Percentiles rank a stretch among this genome's conserved stretches.
Conservation (phyloP, 805 yeast genomes). For the Candida corydali region DNA sequence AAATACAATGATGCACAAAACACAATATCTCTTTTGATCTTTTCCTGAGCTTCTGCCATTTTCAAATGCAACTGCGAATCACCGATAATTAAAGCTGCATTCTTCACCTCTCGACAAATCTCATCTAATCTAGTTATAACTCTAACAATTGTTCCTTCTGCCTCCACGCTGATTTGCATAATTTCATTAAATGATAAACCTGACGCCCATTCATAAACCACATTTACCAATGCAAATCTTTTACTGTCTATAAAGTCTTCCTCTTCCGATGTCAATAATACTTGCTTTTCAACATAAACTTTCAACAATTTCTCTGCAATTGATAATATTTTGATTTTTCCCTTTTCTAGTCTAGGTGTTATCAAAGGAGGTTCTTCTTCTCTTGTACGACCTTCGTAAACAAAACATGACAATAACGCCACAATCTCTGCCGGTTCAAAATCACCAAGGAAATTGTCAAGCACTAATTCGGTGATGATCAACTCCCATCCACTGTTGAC, state of each 20-base stretch:
- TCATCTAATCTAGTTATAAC: conserved; percentile 94
- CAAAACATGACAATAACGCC: conserved; percentile 88
- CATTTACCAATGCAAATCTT: conserved; percentile 87
- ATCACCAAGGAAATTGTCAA: conserved; percentile 89
- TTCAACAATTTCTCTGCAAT: conserved; percentile 61
- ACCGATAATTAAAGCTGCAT: conserved; percentile 92
- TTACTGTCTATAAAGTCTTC: conserved; percentile 77
- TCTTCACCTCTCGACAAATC: conserved; percentile 88
- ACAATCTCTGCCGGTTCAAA: conserved; percentile 95
- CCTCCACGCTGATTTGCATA: conserved; percentile 82
- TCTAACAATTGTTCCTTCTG: conserved; percentile 95
- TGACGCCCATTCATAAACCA: conserved; percentile 97
- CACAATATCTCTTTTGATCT: conserved; percentile 93
- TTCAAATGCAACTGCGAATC: conserved; percentile 85
- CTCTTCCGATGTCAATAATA: conserved; percentile 78
- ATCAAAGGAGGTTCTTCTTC: conserved; percentile 59
- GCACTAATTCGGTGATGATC: conserved; percentile 78
- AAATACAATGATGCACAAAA: conserved; percentile 93
- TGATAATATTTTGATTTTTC: conserved; percentile 59
- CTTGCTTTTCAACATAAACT: conserved; percentile 64
- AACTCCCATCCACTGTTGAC: conserved; percentile 89
- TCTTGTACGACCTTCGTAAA: conserved; percentile 78
- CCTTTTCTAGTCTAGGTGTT: conserved; percentile 78
- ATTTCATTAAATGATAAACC: conserved; percentile 89
- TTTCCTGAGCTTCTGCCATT: conserved; percentile 89